These are phyloP conservation scores for Diaporthe amygdali DNA, from an alignment of 2,329 filamentous ascomycete species.

Conservation along the genomic window DNA sequence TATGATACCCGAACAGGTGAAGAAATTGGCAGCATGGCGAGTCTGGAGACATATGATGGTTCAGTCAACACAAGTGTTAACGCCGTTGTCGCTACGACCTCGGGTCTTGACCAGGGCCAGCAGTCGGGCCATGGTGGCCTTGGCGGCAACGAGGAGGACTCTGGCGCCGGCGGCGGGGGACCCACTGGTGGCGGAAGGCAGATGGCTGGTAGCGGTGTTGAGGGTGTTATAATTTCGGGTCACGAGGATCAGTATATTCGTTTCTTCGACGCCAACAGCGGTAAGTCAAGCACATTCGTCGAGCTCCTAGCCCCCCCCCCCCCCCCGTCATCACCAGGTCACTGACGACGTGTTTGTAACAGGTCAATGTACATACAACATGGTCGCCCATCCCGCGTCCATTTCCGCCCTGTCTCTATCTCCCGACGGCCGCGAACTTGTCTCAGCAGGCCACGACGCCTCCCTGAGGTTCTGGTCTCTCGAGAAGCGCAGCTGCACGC, in stretches of 20 bases:
- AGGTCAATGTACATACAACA: slow-evolving; percentile 99
- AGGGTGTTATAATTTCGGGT: slow-evolving; percentile 93
- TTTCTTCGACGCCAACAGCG: slow-evolving; percentile 98
- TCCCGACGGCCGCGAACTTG: slow-evolving; percentile 90
- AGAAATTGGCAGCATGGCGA: slow-evolving; percentile 91
- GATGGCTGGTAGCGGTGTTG: slow-evolving; percentile 77
- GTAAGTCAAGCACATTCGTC: slow-evolving; percentile 61
- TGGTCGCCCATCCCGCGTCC: slow-evolving; percentile 93
- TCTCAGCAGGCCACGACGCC: slow-evolving; percentile 94
- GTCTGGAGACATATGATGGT: slow-evolving; percentile 90
- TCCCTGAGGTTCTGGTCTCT: slow-evolving; percentile 96
- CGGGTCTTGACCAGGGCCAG: slow-evolving; percentile 78
- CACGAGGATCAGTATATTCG: slow-evolving; percentile 96
- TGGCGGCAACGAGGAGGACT: slow-evolving; percentile 70
- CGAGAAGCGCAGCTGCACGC: slow-evolving; percentile 92
- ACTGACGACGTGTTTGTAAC: slow-evolving; percentile 26
- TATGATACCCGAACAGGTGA: slow-evolving; percentile 94
- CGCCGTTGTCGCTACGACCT: slow-evolving; percentile 84
- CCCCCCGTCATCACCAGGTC: neutral
- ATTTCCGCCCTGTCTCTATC: slow-evolving; percentile 92
- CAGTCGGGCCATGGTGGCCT: slow-evolving; percentile 51
- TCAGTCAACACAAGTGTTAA: slow-evolving; percentile 83
- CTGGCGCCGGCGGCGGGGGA: slow-evolving; percentile 67
- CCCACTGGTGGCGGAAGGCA: slow-evolving; percentile 74
- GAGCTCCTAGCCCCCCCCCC: neutral